Conservation (phyloP, 768 basidiomycete species). For the Fomitopsis serialis region DNA sequence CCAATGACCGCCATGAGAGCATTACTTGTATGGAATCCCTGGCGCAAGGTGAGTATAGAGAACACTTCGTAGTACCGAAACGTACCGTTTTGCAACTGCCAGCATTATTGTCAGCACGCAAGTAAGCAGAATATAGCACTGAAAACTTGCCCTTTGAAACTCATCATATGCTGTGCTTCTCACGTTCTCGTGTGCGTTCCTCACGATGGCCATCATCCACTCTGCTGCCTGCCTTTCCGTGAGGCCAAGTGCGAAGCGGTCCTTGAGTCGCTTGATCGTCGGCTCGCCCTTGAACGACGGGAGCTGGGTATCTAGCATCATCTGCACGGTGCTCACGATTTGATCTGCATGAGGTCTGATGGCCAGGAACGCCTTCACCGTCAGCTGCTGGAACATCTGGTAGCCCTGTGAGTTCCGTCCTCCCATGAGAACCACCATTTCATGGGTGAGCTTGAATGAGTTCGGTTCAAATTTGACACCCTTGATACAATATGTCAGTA, state of each 20-base stretch:
- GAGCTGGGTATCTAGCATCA: conserved; percentile 93
- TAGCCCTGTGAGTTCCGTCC: conserved; percentile 93
- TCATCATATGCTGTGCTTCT: conserved; percentile 93
- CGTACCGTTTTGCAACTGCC: conserved; percentile 42
- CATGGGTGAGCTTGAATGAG: conserved; percentile 98
- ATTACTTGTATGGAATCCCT: conserved; percentile 35
- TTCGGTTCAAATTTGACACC: conserved; percentile 98
- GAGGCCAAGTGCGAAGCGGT: conserved; percentile 79
- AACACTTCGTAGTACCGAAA: conserved; percentile 1
- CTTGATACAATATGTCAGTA: conserved; percentile 29
- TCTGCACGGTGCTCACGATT: conserved; percentile 77
- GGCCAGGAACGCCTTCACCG: conserved; percentile 94
- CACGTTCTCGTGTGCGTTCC: conserved; percentile 93
- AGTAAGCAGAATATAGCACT: conserved; percentile 3
- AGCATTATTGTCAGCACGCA: background rate
- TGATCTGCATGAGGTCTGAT: conserved; percentile 93
- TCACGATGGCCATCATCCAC: conserved; percentile 83
- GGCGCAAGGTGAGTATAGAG: background rate
- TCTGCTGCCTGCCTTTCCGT: conserved; percentile 91
- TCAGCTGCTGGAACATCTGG: conserved; percentile 87
- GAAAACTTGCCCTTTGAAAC: conserved; percentile 73
- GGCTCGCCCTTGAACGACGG: conserved; percentile 96
- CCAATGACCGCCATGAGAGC: background rate
- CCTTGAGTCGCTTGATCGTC: conserved; percentile 82
- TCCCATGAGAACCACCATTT: conserved; percentile 98